Conservation (phyloP, 805 yeast species). For the Nakazawaea pomicola region DNA sequence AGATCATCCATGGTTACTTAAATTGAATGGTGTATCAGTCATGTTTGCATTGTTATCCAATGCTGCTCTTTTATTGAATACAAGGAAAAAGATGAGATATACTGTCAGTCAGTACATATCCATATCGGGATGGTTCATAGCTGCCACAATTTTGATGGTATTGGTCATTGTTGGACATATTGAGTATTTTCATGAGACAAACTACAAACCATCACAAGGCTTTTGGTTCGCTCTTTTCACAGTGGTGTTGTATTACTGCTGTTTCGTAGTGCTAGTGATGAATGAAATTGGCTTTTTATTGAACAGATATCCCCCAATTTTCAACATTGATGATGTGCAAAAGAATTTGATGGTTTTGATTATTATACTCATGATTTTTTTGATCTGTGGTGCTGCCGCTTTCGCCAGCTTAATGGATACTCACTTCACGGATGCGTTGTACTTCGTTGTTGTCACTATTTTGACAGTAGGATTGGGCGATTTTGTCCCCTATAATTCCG, state of each 20-base stretch:
- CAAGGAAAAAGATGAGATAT: conserved; percentile 54
- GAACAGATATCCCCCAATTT: conserved; percentile 62
- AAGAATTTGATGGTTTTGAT: conserved; percentile 71
- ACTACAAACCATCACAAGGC: conserved; percentile 47
- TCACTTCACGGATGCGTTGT: conserved; percentile 62
- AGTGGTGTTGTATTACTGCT: conserved; percentile 51
- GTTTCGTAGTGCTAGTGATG: conserved; percentile 45
- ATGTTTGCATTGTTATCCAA: conserved; percentile 66
- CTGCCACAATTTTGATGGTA: conserved; percentile 46
- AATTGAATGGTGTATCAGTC: conserved; percentile 59
- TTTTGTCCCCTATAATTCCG: conserved; percentile 46
- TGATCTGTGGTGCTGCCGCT: conserved; percentile 63
- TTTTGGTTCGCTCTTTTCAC: conserved; percentile 78
- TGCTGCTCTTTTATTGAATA: conserved; percentile 63
- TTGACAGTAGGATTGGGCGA: conserved; percentile 84
- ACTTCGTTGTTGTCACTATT: conserved; percentile 67
- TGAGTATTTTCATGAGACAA: conserved; percentile 21
- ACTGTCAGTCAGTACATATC: conserved; percentile 57
- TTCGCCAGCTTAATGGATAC: conserved; percentile 41
- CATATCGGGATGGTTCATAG: conserved; percentile 59
- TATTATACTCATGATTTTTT: conserved; percentile 61
- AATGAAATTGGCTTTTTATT: conserved; percentile 60
- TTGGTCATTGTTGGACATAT: conserved; percentile 37
- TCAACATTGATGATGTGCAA: conserved; percentile 63
- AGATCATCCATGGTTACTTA: conserved; percentile 41